These are phyloP conservation scores for Colletotrichum spaethianum DNA, from an alignment of 2,329 filamentous ascomycete genomes.

Conservation along the genomic window DNA sequence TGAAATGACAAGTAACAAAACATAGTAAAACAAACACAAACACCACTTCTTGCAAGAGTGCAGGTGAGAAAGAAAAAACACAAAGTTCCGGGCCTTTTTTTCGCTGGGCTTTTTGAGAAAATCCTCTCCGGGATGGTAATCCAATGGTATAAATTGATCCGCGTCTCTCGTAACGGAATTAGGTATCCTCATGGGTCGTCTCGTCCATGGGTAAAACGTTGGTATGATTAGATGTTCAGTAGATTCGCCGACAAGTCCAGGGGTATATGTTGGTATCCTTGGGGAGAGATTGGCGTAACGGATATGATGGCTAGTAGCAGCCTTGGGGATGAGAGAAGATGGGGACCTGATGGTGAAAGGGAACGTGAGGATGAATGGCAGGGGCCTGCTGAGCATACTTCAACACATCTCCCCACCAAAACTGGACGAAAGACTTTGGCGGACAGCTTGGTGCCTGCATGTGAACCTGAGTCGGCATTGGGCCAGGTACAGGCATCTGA, in stretches of 20 bases:
- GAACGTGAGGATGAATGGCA: constrained; percentile 63
- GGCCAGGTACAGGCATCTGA: constrained; percentile 50
- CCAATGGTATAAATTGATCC: constrained; percentile 25
- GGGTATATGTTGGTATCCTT: background rate
- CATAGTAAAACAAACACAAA: constrained; percentile 28
- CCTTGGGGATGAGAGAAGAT: constrained; percentile 67
- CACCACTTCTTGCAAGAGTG: constrained; percentile 17
- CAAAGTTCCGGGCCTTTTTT: constrained; percentile 25
- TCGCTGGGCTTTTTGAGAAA: constrained; percentile 10
- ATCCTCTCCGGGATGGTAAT: constrained; percentile 12
- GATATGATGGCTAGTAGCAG: constrained; percentile 58
- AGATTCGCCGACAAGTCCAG: background rate
- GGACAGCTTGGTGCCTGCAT: constrained; percentile 54
- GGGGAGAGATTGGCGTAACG: constrained; percentile 16
- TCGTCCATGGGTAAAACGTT: constrained; percentile 11
- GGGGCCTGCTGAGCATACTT: constrained; percentile 66
- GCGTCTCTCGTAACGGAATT: constrained; percentile 26
- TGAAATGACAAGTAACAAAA: constrained; percentile 28
- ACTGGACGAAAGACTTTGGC: constrained; percentile 64
- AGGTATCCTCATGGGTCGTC: constrained; percentile 14
- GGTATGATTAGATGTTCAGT: background rate
- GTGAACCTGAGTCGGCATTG: constrained; percentile 51
- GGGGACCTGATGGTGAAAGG: constrained; percentile 68
- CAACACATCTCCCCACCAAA: constrained; percentile 67
- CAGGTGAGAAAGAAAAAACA: background rate